Percentiles rank a stretch among this genome's conserved stretches.
Evolutionary conservation across 306 rosid species (phyloP).

Genomic region (Gastrolobium villosum): DNA sequence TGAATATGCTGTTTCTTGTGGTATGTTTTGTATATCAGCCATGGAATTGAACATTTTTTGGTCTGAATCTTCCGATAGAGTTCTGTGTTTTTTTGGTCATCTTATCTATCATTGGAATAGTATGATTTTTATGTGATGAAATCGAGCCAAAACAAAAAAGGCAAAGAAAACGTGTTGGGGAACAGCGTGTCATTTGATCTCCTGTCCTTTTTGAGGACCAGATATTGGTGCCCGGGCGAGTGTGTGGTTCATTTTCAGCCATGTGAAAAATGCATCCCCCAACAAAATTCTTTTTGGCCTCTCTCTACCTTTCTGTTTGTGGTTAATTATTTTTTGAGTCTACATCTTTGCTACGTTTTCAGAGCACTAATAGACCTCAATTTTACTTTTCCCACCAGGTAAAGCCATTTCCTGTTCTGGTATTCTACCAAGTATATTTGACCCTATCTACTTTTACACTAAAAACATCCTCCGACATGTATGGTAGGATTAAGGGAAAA

Average conservation of each 20-base stretch:
- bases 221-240: neutral
- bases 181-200: constrained; percentile 11
- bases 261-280: constrained; percentile 48
- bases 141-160: neutral
- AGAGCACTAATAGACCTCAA: neutral
- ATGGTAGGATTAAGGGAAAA: constrained; percentile 37
- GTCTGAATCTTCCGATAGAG: neutral
- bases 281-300: neutral
- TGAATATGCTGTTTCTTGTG: neutral
- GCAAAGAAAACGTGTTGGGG: constrained; percentile 41
- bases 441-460: constrained; percentile 9
- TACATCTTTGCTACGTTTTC: constrained; percentile 1
- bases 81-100: neutral
- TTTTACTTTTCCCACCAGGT: constrained; percentile 2
- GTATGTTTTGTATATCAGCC: neutral
- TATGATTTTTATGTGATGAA: constrained; percentile 14
- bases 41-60: constrained; percentile 9
- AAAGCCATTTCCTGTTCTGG: constrained; percentile 26
- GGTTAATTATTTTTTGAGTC: neutral
- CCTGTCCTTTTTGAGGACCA: neutral
- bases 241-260: constrained; percentile 37
- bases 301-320: neutral
- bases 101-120: constrained; percentile 1
- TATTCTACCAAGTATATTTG: neutral
- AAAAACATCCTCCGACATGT: constrained; percentile 45